Evolutionary conservation across 495 filamentous ascomycete genomes (phyloP), one percentile per base, ranked within the genome.

Genomic region (Thozetella sp.): DNA sequence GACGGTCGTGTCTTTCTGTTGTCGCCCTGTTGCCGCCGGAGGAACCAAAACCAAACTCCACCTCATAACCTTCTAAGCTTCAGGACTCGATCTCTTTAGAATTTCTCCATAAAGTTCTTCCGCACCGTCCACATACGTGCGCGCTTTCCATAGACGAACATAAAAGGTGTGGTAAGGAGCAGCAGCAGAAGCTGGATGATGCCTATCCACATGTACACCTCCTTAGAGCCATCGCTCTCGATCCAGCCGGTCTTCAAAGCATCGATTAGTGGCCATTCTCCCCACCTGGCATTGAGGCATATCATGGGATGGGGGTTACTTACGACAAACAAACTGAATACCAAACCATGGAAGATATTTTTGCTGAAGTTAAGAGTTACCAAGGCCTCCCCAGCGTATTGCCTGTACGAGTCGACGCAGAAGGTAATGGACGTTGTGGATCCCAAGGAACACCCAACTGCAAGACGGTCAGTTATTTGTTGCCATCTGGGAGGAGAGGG

Each of bases 401-500:
- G 91, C 17, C 94, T 83, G 71, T 97, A 97, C 63, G 89, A 91
- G 70, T 99, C 94, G 23, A 99, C 93, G 55, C 89, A 91, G 65
- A 97, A 97, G 0, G 95, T 97, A 64, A 99, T 97, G 23, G 91
- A 84, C 1, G 94, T 97, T n/a, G 94, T 97, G 51, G 88, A 92
- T 1, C 93, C 94, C 11, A 97, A 81, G 45, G 90, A 89, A 71
- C 95, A 97, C 2, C 95, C 95, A 69, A 99, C n/a, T n/a, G n/a
- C n/a, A n/a, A n/a, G n/a, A n/a, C n/a, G n/a, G n/a, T n/a, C n/a
- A n/a, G n/a, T n/a, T n/a, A n/a, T n/a, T n/a, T n/a, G n/a, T n/a
- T n/a, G n/a, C n/a, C n/a, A n/a, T n/a, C n/a, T n/a, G n/a, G n/a
- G n/a, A n/a, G n/a, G n/a, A n/a, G n/a, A n/a, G n/a, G n/a, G n/a